Base-by-base conservation (phyloP, 768 basidiomycete genomes). In the Hygrocybe coccinea region DNA sequence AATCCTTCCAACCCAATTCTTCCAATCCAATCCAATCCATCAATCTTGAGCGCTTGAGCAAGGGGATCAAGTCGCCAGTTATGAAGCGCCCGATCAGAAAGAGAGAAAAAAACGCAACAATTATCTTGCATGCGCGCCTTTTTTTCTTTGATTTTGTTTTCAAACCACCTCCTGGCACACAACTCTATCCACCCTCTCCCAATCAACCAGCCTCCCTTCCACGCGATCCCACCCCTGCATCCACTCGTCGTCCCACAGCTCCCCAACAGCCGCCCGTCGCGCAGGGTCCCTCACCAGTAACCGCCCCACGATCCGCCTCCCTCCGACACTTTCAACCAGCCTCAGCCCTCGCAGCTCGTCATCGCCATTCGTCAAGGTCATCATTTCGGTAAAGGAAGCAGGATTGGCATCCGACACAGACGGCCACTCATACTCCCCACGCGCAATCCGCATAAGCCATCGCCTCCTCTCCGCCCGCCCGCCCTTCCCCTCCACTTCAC, bases 371-470 rank as follows among this genome's bases (percentile, higher is more conserved):
- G 14, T 33, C 10, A 8, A 6, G 14, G 7, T 19, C 21, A 41
- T 48, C 34, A 47, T 41, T 9, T 36, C 45, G 36, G 9, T 34
- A 44, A 19, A 25, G 22, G 19, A 44, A 19, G 61, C 54, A 33
- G 19, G 55, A 22, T 53, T 53, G 11, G 34, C 48, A 46, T 53
- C 36, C 29, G 7, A 11, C 9, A 34, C 38, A 10, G 21, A 17
- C 41, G 89, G 87, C 89, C 89, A 95, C 51, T 74, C 64, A 69
- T 84, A 94, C 65, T 90, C 86, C 43, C 85, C 87, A 64, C 82
- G 80, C 12, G 91, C 91, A 62, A 95, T 92, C 50, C 81, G 76
- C 75, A 91, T 82, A 60, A 94, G 72, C 77, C 86, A 84, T 50
- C 73, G 74, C 58, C 82, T 67, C 59, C 80, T 70, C 65, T 77